These are phyloP conservation scores for Leishmania aethiopica DNA, from an alignment of 208 protist species.

Conservation along the genomic window DNA sequence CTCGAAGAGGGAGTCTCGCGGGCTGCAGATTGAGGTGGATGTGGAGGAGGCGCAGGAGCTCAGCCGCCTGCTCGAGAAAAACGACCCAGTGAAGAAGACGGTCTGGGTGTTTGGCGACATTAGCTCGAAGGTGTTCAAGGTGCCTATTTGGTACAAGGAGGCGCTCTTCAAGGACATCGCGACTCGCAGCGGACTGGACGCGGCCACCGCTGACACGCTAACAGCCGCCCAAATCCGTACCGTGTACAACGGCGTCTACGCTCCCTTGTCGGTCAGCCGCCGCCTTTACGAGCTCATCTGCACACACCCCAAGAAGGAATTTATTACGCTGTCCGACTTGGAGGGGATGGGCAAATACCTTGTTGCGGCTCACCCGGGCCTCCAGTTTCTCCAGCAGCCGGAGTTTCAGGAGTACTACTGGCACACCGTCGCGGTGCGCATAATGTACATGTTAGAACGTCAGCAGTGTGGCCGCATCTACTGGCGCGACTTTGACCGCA, in stretches of 20 bases:
- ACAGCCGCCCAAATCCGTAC: constrained; percentile 57
- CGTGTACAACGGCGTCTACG: constrained; percentile 65
- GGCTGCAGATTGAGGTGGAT: constrained; percentile 31
- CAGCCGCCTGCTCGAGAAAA: constrained; percentile 51
- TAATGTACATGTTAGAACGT: constrained; percentile 94
- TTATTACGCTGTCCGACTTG: constrained; percentile 72
- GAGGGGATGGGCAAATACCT: constrained; percentile 74
- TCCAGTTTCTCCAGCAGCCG: constrained; percentile 95
- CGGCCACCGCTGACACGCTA: constrained; percentile 33
- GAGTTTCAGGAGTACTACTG: constrained; percentile 96
- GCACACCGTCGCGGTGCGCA: constrained; percentile 94
- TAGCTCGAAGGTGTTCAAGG: constrained; percentile 73
- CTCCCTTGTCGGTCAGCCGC: constrained; percentile 55
- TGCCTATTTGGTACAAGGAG: constrained; percentile 85
- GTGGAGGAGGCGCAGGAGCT: constrained; percentile 52
- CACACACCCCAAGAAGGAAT: constrained; percentile 39
- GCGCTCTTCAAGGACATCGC: constrained; percentile 72
- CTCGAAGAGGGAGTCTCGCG: constrained; percentile 58
- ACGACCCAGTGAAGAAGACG: constrained; percentile 37
- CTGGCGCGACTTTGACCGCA: constrained; percentile 86
- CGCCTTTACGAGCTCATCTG: constrained; percentile 85
- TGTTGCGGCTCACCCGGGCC: constrained; percentile 87
- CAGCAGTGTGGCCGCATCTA: constrained; percentile 76
- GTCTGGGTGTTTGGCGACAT: constrained; percentile 62
- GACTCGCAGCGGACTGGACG: constrained; percentile 34